Percentiles rank a stretch among this genome's conserved stretches.
Conservation (phyloP, 805 yeast species). For the Cyberlindnera euphorbiae region DNA sequence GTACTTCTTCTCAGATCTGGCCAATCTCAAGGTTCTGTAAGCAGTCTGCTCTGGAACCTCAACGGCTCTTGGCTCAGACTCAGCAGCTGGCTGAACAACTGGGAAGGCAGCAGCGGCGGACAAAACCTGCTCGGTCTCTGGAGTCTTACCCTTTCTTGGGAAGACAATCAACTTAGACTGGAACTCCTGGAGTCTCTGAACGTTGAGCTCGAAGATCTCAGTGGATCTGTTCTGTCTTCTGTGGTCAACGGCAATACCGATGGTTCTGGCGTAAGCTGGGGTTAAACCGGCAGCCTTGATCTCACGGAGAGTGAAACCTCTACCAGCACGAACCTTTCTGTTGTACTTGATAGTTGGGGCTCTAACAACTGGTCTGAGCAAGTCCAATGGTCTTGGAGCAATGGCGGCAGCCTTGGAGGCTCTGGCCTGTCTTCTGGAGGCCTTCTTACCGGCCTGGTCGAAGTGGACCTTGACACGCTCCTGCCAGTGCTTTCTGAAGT, state of each 20-base stretch:
- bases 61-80: slow-evolving; percentile 84
- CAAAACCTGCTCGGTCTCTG: slow-evolving; percentile 73
- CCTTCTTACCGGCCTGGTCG: slow-evolving; percentile 99
- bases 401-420: slow-evolving; percentile 87
- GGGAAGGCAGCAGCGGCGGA: slow-evolving; percentile 85
- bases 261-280: slow-evolving; percentile 93
- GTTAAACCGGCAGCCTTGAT: slow-evolving; percentile 95
- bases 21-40: slow-evolving; percentile 91
- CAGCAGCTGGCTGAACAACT: slow-evolving; percentile 72
- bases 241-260: slow-evolving; percentile 99
- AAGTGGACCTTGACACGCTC: slow-evolving; percentile 99
- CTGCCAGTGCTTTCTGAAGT: slow-evolving; percentile 99
- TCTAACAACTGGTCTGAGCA: slow-evolving; percentile 96
- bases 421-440: slow-evolving; percentile 93
- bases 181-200: slow-evolving; percentile 95
- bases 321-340: slow-evolving; percentile 99
- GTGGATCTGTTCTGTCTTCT: slow-evolving; percentile 98
- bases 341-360: slow-evolving; percentile 98
- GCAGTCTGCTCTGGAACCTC: slow-evolving; percentile 65
- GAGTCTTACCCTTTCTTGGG: slow-evolving; percentile 85
- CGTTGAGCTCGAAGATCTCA: slow-evolving; percentile 92
- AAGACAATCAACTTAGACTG: slow-evolving; percentile 91
- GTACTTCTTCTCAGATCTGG: slow-evolving; percentile 91
- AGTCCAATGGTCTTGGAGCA: slow-evolving; percentile 98
- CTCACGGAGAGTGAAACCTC: slow-evolving; percentile 98